These are phyloP conservation scores for Vaccinium vitisidaea DNA, from an alignment of 148 eudicot species.

Conservation along the genomic window DNA sequence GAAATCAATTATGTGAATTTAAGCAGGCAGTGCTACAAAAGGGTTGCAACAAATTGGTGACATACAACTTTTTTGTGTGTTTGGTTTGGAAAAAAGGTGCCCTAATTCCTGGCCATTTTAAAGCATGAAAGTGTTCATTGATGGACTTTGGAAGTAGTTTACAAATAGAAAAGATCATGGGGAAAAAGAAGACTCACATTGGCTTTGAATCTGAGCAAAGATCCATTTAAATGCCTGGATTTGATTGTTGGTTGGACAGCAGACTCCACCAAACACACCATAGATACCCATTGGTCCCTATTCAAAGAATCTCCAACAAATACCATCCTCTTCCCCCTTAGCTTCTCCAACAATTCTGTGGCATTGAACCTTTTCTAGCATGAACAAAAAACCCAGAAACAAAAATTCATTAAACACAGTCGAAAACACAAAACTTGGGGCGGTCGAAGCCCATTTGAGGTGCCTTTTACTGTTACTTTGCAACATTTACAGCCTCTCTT, in stretches of 20 bases:
- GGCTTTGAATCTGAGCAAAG: constrained; percentile 62
- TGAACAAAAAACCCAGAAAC: constrained; percentile 16
- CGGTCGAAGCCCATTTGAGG: too few relatives aligned
- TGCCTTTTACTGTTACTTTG: too few relatives aligned
- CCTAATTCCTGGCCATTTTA: background rate
- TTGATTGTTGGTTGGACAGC: constrained; percentile 44
- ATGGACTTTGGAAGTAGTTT: background rate
- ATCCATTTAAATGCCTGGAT: constrained; percentile 51
- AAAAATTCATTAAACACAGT: background rate
- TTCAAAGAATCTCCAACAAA: constrained; percentile 85
- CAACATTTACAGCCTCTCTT: too few relatives aligned
- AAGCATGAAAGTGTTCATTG: background rate
- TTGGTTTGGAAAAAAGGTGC: too few relatives aligned
- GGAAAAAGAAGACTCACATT: constrained; percentile 35
- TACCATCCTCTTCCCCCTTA: constrained; percentile 72
- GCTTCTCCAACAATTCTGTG: constrained; percentile 59
- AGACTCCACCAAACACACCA: constrained; percentile 69
- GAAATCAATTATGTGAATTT: background rate
- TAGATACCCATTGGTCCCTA: constrained; percentile 87
- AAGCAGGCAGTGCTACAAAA: too few relatives aligned
- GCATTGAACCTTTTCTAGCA: constrained; percentile 66
- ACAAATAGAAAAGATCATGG: background rate
- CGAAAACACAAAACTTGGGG: too few relatives aligned
- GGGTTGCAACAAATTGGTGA: too few relatives aligned
- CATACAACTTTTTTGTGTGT: too few relatives aligned